phyloP scores from a whole-genome alignment of 306 rosid species.

The Spatholobus suberectus region DNA sequence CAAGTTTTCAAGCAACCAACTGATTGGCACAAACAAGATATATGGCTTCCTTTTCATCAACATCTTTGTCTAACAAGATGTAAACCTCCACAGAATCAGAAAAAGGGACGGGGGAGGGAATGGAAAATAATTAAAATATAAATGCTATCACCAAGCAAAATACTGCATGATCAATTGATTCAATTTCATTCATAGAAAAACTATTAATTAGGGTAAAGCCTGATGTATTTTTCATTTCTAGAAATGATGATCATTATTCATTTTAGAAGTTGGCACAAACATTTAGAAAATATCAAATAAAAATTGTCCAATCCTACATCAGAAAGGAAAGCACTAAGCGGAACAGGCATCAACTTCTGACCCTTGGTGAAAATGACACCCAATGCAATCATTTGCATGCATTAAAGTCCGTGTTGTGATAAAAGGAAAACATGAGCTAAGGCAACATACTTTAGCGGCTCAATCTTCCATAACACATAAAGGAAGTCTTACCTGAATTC shows the following conservation, averaged over 20 bases:
- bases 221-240: slow-evolving; percentile 2
- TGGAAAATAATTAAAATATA: neutral
- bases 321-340: slow-evolving; percentile 12
- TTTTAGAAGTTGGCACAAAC: slow-evolving; percentile 7
- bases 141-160: slow-evolving; percentile 20
- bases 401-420: neutral
- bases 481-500: slow-evolving; percentile 67
- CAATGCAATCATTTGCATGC: slow-evolving; percentile 13
- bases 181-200: neutral
- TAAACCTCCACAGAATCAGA: neutral
- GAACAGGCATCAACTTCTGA: slow-evolving; percentile 26
- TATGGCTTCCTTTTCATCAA: slow-evolving; percentile 11
- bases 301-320: neutral
- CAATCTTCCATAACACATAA: slow-evolving; percentile 24
- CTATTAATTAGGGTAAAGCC: neutral
- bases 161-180: no score
- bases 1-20: slow-evolving; percentile 4
- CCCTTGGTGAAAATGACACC: slow-evolving; percentile 2
- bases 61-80: neutral
- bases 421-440: slow-evolving; percentile 23
- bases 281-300: slow-evolving; percentile 25
- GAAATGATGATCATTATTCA: neutral
- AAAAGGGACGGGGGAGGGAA: neutral
- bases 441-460: neutral
- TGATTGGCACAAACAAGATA: neutral